A percentile compares a stretch with the other conserved stretches of the same genome.
Conservation (phyloP, 176 grass and related monocot genomes). For the Eremochloa ophiuroides region DNA sequence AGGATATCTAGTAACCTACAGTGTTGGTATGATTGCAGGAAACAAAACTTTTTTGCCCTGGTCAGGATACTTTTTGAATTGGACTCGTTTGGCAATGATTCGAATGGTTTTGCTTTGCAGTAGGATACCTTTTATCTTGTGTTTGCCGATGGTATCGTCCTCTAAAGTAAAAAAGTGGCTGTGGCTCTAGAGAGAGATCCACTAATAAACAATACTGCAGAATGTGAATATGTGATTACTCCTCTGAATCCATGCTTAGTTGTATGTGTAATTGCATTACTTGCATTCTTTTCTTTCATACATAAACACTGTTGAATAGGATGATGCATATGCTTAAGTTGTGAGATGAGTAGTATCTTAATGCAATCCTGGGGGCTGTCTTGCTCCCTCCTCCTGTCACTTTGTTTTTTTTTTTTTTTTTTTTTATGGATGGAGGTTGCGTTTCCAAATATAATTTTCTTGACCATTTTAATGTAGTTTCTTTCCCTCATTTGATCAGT, state of each 20-base stretch:
- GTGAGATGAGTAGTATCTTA: not conserved
- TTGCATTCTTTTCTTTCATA: not conserved
- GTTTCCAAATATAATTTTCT: not conserved
- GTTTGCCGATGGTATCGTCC: conserved; percentile 26
- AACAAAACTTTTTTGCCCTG: conserved; percentile 46
- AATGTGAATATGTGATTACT: not conserved
- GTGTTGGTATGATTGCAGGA: conserved; percentile 39
- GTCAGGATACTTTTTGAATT: conserved; percentile 50
- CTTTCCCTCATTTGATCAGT: not conserved
- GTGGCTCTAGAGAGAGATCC: conserved; percentile 16
- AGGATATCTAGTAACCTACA: conserved; percentile 36
- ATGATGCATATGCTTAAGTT: not conserved
- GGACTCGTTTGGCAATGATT: conserved; percentile 46
- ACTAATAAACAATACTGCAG: not conserved
- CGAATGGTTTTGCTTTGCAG: conserved; percentile 27
- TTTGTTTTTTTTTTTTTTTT: fast-evolving
- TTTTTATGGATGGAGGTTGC: not conserved
- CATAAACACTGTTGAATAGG: not conserved
- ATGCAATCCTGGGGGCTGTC: not conserved
- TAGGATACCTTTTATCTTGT: conserved; percentile 34
- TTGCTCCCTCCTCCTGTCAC: not conserved
- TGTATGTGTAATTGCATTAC: not conserved
- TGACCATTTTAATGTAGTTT: not conserved
- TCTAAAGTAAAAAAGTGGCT: conserved; percentile 9
- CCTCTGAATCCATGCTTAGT: not conserved